These are phyloP conservation scores for Sophora flavescens DNA, from an alignment of 306 rosid species.

Conservation along the genomic window DNA sequence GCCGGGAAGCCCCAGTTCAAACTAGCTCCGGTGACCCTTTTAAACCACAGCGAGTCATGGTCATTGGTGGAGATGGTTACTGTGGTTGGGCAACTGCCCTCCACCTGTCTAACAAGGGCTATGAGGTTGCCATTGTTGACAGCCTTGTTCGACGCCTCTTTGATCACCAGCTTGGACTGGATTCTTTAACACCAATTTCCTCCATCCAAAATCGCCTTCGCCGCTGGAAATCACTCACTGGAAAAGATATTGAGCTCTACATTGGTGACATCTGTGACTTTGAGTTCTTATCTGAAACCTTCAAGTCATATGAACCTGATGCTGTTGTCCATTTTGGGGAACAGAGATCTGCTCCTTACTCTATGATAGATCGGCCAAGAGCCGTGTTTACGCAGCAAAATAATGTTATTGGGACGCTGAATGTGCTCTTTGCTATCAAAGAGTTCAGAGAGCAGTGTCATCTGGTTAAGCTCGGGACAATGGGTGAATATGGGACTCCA, in stretches of 20 bases:
- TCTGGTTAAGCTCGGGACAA: constrained; percentile 95
- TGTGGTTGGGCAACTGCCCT: constrained; percentile 99
- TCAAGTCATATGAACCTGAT: constrained; percentile 87
- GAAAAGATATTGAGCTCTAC: constrained; percentile 79
- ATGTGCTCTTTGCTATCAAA: constrained; percentile 94
- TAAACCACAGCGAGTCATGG: constrained; percentile 81
- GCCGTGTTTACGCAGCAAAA: constrained; percentile 93
- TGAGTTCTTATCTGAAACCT: constrained; percentile 87
- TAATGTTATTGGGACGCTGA: constrained; percentile 89
- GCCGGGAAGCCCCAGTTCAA: constrained; percentile 63
- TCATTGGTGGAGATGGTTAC: constrained; percentile 97
- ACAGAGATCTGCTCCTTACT: constrained; percentile 94
- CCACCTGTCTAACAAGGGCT: constrained; percentile 91
- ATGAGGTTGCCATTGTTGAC: constrained; percentile 92
- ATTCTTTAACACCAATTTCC: constrained; percentile 87
- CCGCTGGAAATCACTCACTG: constrained; percentile 88
- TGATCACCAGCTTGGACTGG: constrained; percentile 91
- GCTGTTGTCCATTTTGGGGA: constrained; percentile 96
- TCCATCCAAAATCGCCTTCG: constrained; percentile 85
- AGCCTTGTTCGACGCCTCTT: constrained; percentile 89
- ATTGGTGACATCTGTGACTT: constrained; percentile 95
- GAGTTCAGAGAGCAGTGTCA: constrained; percentile 91
- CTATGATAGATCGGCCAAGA: constrained; percentile 95
- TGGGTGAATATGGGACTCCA: constrained; percentile 99
- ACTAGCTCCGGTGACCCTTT: constrained; percentile 59